Percentiles rank a stretch among this genome's conserved stretches.
Evolutionary conservation across 805 yeast species (phyloP).

Genomic region (Suhomyces faveliae): DNA sequence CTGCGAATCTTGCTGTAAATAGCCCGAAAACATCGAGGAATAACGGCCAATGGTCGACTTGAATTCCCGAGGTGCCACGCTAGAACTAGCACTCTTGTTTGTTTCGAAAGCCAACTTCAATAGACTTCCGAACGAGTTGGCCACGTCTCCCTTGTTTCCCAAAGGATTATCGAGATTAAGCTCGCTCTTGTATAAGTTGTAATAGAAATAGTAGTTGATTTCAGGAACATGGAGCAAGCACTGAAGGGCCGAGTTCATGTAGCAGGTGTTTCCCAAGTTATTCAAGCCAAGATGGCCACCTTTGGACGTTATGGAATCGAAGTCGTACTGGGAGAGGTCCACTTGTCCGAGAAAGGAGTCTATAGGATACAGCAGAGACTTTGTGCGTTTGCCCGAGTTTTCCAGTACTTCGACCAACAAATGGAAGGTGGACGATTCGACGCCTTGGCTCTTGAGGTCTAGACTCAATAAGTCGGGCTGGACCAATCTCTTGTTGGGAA

Average conservation of each 20-base stretch:
- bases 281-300: conserved; percentile 57
- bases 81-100: conserved; percentile 13
- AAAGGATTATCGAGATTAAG: conserved; percentile 77
- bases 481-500: conserved; percentile 29
- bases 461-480: conserved; percentile 19
- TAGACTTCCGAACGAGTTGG: conserved; percentile 68
- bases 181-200: conserved; percentile 59
- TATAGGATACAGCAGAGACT: conserved; percentile 1
- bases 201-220: conserved; percentile 69
- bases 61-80: conserved; percentile 67
- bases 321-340: conserved; percentile 14
- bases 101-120: conserved; percentile 56
- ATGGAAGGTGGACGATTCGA: conserved; percentile 5
- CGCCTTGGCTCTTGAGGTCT: conserved; percentile 32
- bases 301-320: conserved; percentile 9
- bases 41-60: conserved; percentile 75
- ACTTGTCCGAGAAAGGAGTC: conserved; percentile 5
- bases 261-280: conserved; percentile 88
- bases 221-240: conserved; percentile 87
- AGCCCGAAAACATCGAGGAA: conserved; percentile 75
- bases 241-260: conserved; percentile 93
- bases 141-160: conserved; percentile 82
- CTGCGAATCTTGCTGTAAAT: conserved; percentile 90
- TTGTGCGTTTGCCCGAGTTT: neutral
- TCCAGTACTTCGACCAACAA: conserved; percentile 8